Percentiles rank a stretch among this genome's conserved stretches.
Evolutionary conservation across 495 filamentous ascomycete genomes (phyloP).

Genomic region (Parmelia sp.): DNA sequence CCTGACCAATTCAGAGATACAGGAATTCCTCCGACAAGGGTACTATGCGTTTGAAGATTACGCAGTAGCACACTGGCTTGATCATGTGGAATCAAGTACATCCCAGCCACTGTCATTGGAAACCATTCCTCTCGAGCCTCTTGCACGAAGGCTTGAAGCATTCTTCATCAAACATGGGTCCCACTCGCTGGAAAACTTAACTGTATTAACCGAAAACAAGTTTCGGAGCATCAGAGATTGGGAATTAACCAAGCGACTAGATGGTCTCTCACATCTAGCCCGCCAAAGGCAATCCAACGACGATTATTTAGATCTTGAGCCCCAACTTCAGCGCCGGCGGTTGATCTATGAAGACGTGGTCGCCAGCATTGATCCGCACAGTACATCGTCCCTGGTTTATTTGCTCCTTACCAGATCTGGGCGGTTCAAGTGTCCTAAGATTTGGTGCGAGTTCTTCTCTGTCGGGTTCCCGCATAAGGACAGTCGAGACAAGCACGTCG

Average conservation of each 20-base stretch:
- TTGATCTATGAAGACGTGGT: background rate
- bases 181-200: background rate
- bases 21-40: background rate
- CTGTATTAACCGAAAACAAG: too few species aligned
- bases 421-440: background rate
- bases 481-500: background rate
- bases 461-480: background rate
- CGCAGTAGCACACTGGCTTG: slow-evolving; percentile 8
- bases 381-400: background rate
- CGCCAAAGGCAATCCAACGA: background rate
- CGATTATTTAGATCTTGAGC: background rate
- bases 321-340: background rate
- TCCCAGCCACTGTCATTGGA: background rate
- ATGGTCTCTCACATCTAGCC: background rate
- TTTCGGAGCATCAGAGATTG: background rate
- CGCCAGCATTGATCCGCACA: background rate
- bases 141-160: background rate
- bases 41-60: slow-evolving; percentile 12
- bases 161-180: background rate
- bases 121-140: background rate
- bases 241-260: background rate
- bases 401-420: background rate
- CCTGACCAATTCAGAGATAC: background rate
- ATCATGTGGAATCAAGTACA: background rate
- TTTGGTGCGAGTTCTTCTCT: background rate